Base-by-base conservation (phyloP, 495 filamentous ascomycete species). In the Chaetomidium leptoderma region DNA sequence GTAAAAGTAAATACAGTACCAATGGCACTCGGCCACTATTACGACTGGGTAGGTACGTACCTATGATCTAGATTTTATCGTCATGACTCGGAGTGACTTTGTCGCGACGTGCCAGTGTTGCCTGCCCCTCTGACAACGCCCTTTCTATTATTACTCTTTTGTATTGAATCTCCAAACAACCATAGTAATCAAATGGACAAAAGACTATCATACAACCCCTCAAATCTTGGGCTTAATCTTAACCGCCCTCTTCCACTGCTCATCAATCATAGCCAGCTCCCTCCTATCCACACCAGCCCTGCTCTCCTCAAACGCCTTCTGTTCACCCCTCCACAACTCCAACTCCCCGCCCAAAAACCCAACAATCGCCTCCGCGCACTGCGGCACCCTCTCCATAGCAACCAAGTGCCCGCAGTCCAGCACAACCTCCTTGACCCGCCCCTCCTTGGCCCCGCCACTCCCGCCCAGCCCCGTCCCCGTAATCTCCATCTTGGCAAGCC, bases 391-490 rank as follows among this genome's bases (percentile, higher is more conserved):
- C 68, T 95, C 90, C 78, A 95, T 87, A 2, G 93, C 88, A 46
- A 97, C 80, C 32, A 97, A 70, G 73, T 98, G 93, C 1, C 93
- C 90, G 14, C 77, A 77, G 46, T 86, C 73, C 4, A 97, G 66
- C 16, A 82, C 75, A 3, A 88, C 83, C 52, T 86, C 72, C 45
- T 80, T 75, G 0, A 96, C 91, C n/a, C 85, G 74, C 0, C 90
- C 87, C n/a, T 78, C 76, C 30, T 66, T 64, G 3, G 62, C 73
- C 2, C 87, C 88, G 2, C 88, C 88, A 66, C 79, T 86, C 3
- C 88, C 88, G n/a, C 86, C 86, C 2, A 76, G 53, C 0, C 85
- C 88, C 0, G 71, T 63, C 4, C 88, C 88, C 7, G 88, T 91
- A 9, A 69, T 60, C n/a, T 76, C 73, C 70, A 89, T 72, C 70